Percentiles rank a stretch among this genome's conserved stretches.
Evolutionary conservation across 169 alveolate species (phyloP).

Genomic region (Cryptosporidium sp.): DNA sequence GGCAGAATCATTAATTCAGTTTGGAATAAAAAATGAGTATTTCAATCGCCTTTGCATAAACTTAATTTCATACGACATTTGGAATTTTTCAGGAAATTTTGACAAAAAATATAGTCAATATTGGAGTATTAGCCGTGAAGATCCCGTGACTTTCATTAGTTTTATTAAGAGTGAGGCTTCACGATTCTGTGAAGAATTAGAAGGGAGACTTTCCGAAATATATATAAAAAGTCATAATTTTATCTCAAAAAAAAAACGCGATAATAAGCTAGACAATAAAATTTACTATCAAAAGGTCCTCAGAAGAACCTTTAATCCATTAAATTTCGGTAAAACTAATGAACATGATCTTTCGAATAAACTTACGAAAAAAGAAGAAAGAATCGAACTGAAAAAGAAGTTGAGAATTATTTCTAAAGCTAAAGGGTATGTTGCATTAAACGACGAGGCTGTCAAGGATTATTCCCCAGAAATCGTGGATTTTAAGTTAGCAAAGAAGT

Average conservation of each 20-base stretch:
- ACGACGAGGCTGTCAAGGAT: conserved; percentile 20
- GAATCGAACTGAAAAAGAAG: conserved; percentile 38
- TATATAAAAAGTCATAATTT: conserved; percentile 48
- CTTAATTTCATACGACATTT: conserved; percentile 45
- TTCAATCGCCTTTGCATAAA: conserved; percentile 18
- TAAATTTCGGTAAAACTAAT: background rate
- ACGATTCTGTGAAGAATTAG: conserved; percentile 18
- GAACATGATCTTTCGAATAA: background rate
- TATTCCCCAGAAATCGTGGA: conserved; percentile 57
- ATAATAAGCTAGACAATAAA: background rate
- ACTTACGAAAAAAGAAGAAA: conserved; percentile 41
- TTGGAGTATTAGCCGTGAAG: conserved; percentile 7
- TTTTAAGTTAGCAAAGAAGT: conserved; percentile 46
- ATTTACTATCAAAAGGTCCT: conserved; percentile 23
- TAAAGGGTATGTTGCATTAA: conserved; percentile 55
- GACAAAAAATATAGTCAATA: conserved; percentile 11
- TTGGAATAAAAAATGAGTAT: conserved; percentile 36
- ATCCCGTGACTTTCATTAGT: conserved; percentile 17
- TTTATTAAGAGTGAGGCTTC: conserved; percentile 25
- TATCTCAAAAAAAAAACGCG: background rate
- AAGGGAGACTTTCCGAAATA: conserved; percentile 27
- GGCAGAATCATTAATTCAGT: conserved; percentile 43
- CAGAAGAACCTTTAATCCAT: conserved; percentile 20
- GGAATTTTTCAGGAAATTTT: conserved; percentile 30
- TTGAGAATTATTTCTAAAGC: conserved; percentile 62